A percentile compares a stretch with the other conserved stretches of the same genome.
Conservation (phyloP, 2,329 filamentous ascomycete species). For the Fusarium brachygibbosum region DNA sequence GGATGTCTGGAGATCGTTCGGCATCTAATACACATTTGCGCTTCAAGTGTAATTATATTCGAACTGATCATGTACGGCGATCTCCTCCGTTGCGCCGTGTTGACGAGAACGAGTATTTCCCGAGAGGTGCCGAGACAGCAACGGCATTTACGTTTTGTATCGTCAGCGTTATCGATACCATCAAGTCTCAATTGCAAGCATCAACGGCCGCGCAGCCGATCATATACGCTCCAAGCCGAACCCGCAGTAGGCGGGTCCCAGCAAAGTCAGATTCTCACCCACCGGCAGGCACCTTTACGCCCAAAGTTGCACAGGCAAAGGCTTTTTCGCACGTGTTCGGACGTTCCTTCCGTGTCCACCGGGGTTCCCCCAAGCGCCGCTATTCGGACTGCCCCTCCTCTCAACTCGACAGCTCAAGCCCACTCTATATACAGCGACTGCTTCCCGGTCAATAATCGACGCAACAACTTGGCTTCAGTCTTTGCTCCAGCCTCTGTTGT, state of each 20-base stretch:
- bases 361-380: constrained; percentile 36
- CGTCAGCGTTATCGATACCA: constrained; percentile 34
- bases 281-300: constrained; percentile 23
- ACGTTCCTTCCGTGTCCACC: constrained; percentile 44
- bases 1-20: constrained; percentile 42
- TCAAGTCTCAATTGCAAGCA: constrained; percentile 14
- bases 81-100: constrained; percentile 38
- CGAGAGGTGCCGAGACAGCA: constrained; percentile 36
- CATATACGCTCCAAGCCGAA: constrained; percentile 40
- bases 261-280: constrained; percentile 38
- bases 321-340: constrained; percentile 42
- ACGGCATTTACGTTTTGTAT: constrained; percentile 20
- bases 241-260: constrained; percentile 43
- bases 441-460: constrained; percentile 28
- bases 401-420: constrained; percentile 35
- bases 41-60: constrained; percentile 27
- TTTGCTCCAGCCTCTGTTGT: constrained; percentile 34
- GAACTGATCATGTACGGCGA: constrained; percentile 37
- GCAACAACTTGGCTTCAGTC: constrained; percentile 33
- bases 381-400: constrained; percentile 47
- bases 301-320: constrained; percentile 36
- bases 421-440: constrained; percentile 41
- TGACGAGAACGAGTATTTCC: constrained; percentile 22
- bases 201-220: constrained; percentile 33
- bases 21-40: constrained; percentile 35